Base-by-base conservation (phyloP, 139 green algal genomes). In the Chlorella sorokiniana region DNA sequence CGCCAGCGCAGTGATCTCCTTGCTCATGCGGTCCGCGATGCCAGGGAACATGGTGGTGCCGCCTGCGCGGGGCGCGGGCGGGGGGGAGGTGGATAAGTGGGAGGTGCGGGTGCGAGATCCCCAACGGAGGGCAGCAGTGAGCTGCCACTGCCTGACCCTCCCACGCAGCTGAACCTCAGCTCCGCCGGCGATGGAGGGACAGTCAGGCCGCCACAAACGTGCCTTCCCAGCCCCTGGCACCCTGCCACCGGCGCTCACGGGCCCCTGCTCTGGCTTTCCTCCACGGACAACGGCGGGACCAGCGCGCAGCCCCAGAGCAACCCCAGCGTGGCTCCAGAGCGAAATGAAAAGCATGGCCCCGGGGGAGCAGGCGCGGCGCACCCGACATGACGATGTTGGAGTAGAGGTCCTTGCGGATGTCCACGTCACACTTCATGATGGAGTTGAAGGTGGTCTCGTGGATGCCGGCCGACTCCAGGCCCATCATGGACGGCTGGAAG, bases 391-490 rank as follows among this genome's bases (percentile, higher is more conserved):
- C 95, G 51, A 98, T 95, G 90, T 98, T 98, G 86, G 48, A 91
- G 88, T 98, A 98, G 31, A 99, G 89, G 84, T 98, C 96, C 91
- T 98, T 97, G 51, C 96, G 88, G 87, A 99, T 99, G 83, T 99
- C 96, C 3, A 98, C 94, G 64, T 99, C 96, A 85, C 95, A 98
- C 89, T 97, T 97, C 95, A 98, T 98, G 92, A 99, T 99, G 68
- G 93, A 97, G 88, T 98, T 98, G 92, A 97, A 99, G 67, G 94
- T 96, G 73, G 94, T 98, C 85, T 98, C 95, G 85, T 99, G 95
- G 85, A 99, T 96, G 79, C 96, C 96, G 38, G 90, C 87, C 22
- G 87, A 83, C 82, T 99, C 96, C 89, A 97, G 90, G 83, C 96
- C 96, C 18, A 99, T 83, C 87, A 98, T 91, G 61, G 38, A 85